phyloP scores from a whole-genome alignment of 2,329 filamentous ascomycete species.

The Exophiala alcalophila region DNA sequence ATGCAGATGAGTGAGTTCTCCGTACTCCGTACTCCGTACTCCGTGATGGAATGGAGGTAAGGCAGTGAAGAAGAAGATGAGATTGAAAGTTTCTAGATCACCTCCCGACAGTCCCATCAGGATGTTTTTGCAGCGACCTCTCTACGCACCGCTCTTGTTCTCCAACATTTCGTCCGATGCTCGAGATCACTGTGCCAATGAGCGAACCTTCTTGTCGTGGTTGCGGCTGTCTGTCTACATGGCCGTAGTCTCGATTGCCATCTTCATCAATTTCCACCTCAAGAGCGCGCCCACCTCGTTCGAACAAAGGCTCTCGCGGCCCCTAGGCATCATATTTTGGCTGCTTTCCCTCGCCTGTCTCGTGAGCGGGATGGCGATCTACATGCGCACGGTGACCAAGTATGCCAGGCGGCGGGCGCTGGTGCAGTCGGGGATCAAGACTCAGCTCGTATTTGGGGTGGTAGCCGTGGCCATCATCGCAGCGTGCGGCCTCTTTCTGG shows the following conservation, averaged over 20 bases:
- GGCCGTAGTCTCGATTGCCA: constrained; percentile 82
- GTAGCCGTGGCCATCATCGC: constrained; percentile 45
- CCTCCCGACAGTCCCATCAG: constrained; percentile 34
- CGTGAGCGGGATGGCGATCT: constrained; percentile 75
- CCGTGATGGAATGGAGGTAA: neutral
- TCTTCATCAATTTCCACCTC: constrained; percentile 89
- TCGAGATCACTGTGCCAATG: constrained; percentile 64
- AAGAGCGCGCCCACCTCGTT: constrained; percentile 66
- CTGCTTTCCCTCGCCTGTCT: constrained; percentile 73
- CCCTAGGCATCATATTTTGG: constrained; percentile 89
- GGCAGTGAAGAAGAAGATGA: constrained; percentile 1
- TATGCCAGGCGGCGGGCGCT: constrained; percentile 76
- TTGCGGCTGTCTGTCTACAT: constrained; percentile 87
- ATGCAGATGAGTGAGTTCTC: constrained; percentile 20
- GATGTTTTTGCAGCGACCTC: constrained; percentile 52
- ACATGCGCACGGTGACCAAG: constrained; percentile 76
- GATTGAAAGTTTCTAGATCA: constrained; percentile 11
- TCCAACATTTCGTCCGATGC: constrained; percentile 66
- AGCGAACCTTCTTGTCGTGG: constrained; percentile 81
- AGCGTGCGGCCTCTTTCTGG: constrained; percentile 45
- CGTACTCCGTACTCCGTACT: no score
- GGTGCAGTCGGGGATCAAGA: constrained; percentile 92
- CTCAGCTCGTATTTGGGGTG: constrained; percentile 66
- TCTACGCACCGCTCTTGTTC: constrained; percentile 61
- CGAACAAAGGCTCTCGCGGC: constrained; percentile 74